A percentile compares a stretch with the other conserved stretches of the same genome.
Conservation (phyloP, 768 basidiomycete genomes). For the Chlorophyllum brunneum region DNA sequence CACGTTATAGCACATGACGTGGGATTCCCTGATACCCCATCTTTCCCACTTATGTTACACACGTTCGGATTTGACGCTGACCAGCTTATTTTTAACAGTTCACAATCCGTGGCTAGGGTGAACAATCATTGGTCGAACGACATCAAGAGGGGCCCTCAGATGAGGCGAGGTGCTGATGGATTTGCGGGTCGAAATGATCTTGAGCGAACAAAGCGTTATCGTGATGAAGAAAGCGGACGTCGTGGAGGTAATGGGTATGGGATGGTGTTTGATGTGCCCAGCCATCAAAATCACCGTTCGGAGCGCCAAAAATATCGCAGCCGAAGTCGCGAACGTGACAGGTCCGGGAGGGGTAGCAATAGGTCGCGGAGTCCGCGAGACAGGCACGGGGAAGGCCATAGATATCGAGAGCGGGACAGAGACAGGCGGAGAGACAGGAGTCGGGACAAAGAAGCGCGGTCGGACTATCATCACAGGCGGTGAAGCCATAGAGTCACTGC, state of each 20-base stretch:
- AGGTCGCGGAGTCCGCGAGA: slow-evolving; percentile 36
- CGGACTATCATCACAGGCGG: slow-evolving; percentile 13
- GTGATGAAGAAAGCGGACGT: slow-evolving; percentile 37
- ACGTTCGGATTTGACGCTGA: not conserved
- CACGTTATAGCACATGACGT: not conserved
- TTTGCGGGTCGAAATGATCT: slow-evolving; percentile 77
- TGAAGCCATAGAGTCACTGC: not conserved
- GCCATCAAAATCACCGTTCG: slow-evolving; percentile 26
- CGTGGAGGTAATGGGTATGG: slow-evolving; percentile 48
- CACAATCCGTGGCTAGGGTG: slow-evolving; percentile 89
- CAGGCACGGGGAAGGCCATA: slow-evolving; percentile 23
- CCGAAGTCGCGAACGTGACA: slow-evolving; percentile 41
- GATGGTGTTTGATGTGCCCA: slow-evolving; percentile 84
- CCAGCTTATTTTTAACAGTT: slow-evolving; percentile 43
- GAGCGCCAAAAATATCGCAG: slow-evolving; percentile 43
- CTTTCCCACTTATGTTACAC: slow-evolving; percentile 5
- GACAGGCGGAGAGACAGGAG: slow-evolving; percentile 26
- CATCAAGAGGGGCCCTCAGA: slow-evolving; percentile 43
- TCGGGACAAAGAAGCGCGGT: slow-evolving; percentile 20
- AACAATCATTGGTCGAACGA: slow-evolving; percentile 84
- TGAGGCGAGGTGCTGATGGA: slow-evolving; percentile 32
- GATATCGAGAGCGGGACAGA: slow-evolving; percentile 24
- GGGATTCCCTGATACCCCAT: not conserved
- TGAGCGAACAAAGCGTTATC: slow-evolving; percentile 66
- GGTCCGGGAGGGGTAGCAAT: slow-evolving; percentile 18